A percentile compares a stretch with the other conserved stretches of the same genome.
Conservation (phyloP, 345 rosid genomes). For the Eucalyptus dawsonii region DNA sequence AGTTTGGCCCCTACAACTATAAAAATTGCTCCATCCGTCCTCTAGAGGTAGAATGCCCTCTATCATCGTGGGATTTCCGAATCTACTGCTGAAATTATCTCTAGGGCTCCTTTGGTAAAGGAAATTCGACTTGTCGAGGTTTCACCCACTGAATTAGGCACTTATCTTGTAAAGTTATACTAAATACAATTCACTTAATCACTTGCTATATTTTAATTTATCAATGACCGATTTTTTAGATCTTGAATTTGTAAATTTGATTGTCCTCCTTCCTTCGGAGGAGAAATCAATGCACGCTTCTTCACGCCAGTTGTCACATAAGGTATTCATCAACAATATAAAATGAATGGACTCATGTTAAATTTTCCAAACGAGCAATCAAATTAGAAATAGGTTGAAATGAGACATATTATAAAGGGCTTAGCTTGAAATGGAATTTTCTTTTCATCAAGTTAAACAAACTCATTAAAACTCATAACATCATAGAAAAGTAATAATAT, state of each 20-base stretch:
- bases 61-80: background rate
- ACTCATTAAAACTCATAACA: background rate
- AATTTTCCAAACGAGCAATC: rapidly evolving
- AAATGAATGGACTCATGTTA: background rate
- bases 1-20: background rate
- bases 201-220: rapidly evolving
- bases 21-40: background rate
- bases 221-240: background rate
- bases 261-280: rapidly evolving
- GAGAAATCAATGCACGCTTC: background rate
- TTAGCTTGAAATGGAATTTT: rapidly evolving
- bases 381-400: rapidly evolving
- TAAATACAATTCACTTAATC: rapidly evolving
- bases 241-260: background rate
- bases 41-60: background rate
- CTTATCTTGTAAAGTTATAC: background rate
- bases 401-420: background rate
- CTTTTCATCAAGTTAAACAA: background rate
- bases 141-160: rapidly evolving
- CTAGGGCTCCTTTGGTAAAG: background rate
- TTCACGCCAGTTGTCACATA: rapidly evolving
- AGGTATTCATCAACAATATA: rapidly evolving
- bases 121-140: background rate
- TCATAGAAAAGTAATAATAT: background rate
- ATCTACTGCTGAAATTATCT: background rate